Percentiles rank a stretch among this genome's conserved stretches.
Evolutionary conservation across 495 filamentous ascomycete species (phyloP).

Genomic region (Penicillium salamii): DNA sequence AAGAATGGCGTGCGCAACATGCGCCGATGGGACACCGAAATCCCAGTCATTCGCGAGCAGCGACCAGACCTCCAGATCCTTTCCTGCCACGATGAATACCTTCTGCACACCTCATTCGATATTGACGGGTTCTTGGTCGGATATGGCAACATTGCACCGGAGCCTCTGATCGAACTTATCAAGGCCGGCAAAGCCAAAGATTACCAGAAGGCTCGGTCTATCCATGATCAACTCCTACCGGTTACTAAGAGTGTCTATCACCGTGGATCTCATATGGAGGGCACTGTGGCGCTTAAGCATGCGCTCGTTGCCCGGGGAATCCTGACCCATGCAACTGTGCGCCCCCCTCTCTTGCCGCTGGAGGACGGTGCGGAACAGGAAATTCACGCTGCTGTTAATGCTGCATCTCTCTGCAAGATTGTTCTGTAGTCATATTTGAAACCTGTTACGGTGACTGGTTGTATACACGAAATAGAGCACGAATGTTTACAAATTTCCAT

Average conservation of each 20-base stretch:
- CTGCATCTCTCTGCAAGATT: slow-evolving; percentile 17
- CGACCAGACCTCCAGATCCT: slow-evolving; percentile 34
- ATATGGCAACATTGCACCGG: slow-evolving; percentile 37
- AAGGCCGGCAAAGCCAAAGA: slow-evolving; percentile 33
- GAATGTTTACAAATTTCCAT: no score
- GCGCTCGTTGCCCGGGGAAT: slow-evolving; percentile 33
- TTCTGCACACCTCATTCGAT: slow-evolving; percentile 34
- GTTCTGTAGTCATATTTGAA: background rate
- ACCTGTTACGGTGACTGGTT: no score
- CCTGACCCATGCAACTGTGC: slow-evolving; percentile 29
- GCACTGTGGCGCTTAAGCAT: slow-evolving; percentile 33
- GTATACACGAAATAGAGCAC: no score
- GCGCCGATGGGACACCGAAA: slow-evolving; percentile 37
- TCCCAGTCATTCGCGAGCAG: slow-evolving; percentile 30
- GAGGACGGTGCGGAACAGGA: slow-evolving; percentile 27
- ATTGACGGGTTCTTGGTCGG: slow-evolving; percentile 37
- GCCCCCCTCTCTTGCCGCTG: slow-evolving; percentile 27
- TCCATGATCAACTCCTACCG: slow-evolving; percentile 30
- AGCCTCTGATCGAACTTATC: slow-evolving; percentile 32
- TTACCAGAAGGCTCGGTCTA: slow-evolving; percentile 26
- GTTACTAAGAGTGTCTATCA: slow-evolving; percentile 33
- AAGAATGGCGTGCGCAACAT: slow-evolving; percentile 40
- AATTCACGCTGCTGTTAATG: slow-evolving; percentile 27
- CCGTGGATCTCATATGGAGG: slow-evolving; percentile 35
- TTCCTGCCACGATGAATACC: slow-evolving; percentile 36